A percentile compares a stretch with the other conserved stretches of the same genome.
Evolutionary conservation across 1,284 basidiomycete genomes (phyloP).

Genomic region (Moniliophthora roreri): DNA sequence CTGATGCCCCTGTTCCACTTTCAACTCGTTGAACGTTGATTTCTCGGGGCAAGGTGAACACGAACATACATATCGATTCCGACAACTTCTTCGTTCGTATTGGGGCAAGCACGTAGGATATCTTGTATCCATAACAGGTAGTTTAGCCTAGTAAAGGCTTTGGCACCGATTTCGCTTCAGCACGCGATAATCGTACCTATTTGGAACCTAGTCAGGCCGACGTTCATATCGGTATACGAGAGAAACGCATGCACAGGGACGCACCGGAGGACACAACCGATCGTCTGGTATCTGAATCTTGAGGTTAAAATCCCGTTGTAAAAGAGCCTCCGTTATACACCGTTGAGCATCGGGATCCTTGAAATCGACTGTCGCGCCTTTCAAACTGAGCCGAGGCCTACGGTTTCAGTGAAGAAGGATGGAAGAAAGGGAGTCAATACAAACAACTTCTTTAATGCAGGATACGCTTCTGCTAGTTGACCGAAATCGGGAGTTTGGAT

Average conservation of each 20-base stretch:
- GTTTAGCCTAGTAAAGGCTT: conserved; percentile 82
- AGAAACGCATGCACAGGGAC: conserved; percentile 70
- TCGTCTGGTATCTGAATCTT: conserved; percentile 26
- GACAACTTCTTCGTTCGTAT: conserved; percentile 13
- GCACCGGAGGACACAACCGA: too few relatives aligned
- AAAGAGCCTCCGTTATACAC: conserved; percentile 22
- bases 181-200: conserved; percentile 53
- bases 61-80: conserved; percentile 38
- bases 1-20: conserved; percentile 90
- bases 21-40: background rate
- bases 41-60: background rate
- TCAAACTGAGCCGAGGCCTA: conserved; percentile 19
- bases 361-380: conserved; percentile 63
- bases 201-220: conserved; percentile 52
- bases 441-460: conserved; percentile 62
- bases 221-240: conserved; percentile 19
- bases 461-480: conserved; percentile 56
- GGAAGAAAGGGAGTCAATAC: conserved; percentile 22
- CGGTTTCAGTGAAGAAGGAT: conserved; percentile 17
- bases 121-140: conserved; percentile 67
- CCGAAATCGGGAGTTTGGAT: conserved; percentile 61
- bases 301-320: conserved; percentile 36
- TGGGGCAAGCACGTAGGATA: conserved; percentile 29
- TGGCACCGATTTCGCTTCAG: too few relatives aligned
- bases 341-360: conserved; percentile 67